Evolutionary conservation across 495 filamentous ascomycete species (phyloP), one percentile per base, ranked within the genome.

Genomic region (Mytilinidion resinicola): DNA sequence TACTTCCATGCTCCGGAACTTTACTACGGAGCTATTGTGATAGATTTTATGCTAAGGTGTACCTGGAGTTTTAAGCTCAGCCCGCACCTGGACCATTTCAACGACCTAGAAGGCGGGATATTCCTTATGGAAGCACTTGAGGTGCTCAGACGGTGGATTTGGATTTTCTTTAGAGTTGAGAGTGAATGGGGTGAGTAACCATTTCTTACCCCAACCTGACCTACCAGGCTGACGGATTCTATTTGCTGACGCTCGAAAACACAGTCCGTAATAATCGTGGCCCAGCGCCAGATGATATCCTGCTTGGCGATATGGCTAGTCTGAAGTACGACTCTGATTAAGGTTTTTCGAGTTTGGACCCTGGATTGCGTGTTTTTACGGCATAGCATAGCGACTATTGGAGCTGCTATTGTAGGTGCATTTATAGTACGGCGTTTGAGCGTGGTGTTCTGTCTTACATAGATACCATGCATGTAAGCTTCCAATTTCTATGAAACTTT

Each of bases 131-230:
- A 96, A 75, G 75, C 87, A 38, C 74, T 93, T 15, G 93, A 98
- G 72, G 85, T 97, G 8, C 78, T 87, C 17, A 81, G 93, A 41
- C 80, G 93, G 15, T 96, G 91, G 91, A 81, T 97, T 64, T 98
- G 93, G 93, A 88, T 93, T 46, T 96, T 97, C 73, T 91, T 97
- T 70, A 82, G 93, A 3, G 83, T 91, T 20, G 93, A 98, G 77
- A 87, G 89, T 19, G 93, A 98, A 76, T 95, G 87, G 87, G 80
- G 89, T 83, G 65, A 71, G 75, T 67, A 12, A n/a, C 14, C 50
- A 20, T 17, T 6, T 30, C 48, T 6, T 33, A 15, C 33, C 25
- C 9, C 20, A 30, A 30, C 25, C 25, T 30, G 25, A 30, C 6
- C 25, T 35, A 14, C 14, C 17, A 19, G 25, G 9, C 42, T 4